Conservation (phyloP, 1,284 basidiomycete species). For the Vanrija sp. region DNA sequence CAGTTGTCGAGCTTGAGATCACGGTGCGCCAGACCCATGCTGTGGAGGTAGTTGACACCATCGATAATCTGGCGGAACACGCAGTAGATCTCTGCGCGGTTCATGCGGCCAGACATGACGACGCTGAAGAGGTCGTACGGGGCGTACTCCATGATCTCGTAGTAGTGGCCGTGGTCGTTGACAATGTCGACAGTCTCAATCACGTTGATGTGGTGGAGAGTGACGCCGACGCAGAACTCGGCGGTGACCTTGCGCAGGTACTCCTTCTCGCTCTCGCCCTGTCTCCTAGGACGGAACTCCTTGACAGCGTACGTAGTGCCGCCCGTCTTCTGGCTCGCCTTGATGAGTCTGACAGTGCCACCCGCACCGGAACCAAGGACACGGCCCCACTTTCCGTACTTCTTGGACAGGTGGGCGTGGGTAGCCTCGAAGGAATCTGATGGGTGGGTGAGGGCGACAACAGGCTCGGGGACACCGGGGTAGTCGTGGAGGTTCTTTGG, state of each 20-base stretch:
- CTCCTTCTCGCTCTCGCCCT: slow-evolving; percentile 87
- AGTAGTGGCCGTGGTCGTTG: slow-evolving; percentile 94
- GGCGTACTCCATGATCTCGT: slow-evolving; percentile 99
- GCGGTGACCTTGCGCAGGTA: slow-evolving; percentile 99
- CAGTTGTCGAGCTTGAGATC: slow-evolving; percentile 99
- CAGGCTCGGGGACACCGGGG: slow-evolving; percentile 45
- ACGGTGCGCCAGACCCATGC: slow-evolving; percentile 93
- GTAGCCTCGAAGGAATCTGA: slow-evolving; percentile 65
- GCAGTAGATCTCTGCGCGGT: slow-evolving; percentile 95
- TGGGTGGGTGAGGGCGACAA: slow-evolving; percentile 46
- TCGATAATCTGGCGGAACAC: slow-evolving; percentile 98
- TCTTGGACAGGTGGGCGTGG: slow-evolving; percentile 89
- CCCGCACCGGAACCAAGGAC: slow-evolving; percentile 94
- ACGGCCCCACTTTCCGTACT: slow-evolving; percentile 98
- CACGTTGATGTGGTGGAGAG: slow-evolving; percentile 91
- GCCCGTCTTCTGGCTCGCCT: slow-evolving; percentile 72
- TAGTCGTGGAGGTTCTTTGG: slow-evolving; percentile 37
- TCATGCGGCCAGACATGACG: slow-evolving; percentile 99
- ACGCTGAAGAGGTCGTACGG: slow-evolving; percentile 98
- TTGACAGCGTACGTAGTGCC: slow-evolving; percentile 91
- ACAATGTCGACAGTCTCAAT: slow-evolving; percentile 99
- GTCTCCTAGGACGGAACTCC: slow-evolving; percentile 85
- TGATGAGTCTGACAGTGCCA: slow-evolving; percentile 94
- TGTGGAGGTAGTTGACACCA: slow-evolving; percentile 96
- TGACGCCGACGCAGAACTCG: slow-evolving; percentile 96